Percentiles rank a stretch among this genome's conserved stretches.
phyloP scores from a whole-genome alignment of 83 land plant species.

The Diphasiastrum complanatum region DNA sequence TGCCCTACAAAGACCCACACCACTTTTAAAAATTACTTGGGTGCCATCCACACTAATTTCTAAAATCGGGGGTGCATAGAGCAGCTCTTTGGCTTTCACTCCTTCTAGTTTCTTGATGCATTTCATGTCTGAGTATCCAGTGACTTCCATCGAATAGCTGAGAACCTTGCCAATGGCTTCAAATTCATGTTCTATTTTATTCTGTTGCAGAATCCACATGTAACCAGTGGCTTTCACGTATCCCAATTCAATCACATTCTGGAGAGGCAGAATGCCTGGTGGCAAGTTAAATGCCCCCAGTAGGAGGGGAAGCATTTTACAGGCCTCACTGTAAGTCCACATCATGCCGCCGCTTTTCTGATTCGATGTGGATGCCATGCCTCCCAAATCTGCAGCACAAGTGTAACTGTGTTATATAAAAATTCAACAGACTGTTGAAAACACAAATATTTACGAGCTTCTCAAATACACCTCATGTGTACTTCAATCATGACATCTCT shows the following conservation, averaged over 20 bases:
- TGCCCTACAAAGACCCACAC: too few species aligned
- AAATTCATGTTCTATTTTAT: constrained; percentile 41
- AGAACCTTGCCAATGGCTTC: constrained; percentile 38
- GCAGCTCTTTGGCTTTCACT: constrained; percentile 58
- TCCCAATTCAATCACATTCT: constrained; percentile 46
- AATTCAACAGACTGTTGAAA: too few species aligned
- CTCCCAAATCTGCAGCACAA: too few species aligned
- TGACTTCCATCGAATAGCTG: constrained; percentile 37
- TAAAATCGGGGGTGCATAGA: constrained; percentile 45
- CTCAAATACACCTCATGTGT: too few species aligned
- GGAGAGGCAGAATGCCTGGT: constrained; percentile 44
- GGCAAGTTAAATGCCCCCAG: constrained; percentile 47
- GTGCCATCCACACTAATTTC: constrained; percentile 36
- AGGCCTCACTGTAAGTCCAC: constrained; percentile 39
- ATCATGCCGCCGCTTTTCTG: constrained; percentile 40
- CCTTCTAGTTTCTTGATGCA: constrained; percentile 47
- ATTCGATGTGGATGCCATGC: too few species aligned
- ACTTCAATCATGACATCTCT: too few species aligned
- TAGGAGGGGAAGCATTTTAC: constrained; percentile 27
- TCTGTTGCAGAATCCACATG: constrained; percentile 50
- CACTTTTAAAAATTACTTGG: too few species aligned
- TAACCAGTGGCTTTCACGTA: constrained; percentile 41
- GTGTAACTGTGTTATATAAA: too few species aligned
- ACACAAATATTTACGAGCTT: too few species aligned
- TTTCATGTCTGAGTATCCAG: constrained; percentile 28